These are phyloP conservation scores for Oryza rufipogon DNA, from an alignment of 176 grass and related monocot species.

Conservation along the genomic window DNA sequence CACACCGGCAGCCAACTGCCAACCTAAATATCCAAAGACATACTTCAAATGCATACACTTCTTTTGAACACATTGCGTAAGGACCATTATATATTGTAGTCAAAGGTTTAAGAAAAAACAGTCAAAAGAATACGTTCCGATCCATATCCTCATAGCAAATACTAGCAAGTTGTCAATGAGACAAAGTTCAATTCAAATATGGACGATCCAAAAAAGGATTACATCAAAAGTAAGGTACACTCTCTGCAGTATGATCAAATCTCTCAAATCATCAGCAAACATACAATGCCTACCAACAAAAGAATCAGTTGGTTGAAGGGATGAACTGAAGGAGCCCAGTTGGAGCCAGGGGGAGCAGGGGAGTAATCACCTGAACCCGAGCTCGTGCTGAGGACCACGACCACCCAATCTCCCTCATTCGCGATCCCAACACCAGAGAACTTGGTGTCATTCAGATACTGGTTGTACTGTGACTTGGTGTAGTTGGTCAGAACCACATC, in stretches of 20 bases:
- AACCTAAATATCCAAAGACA: neutral
- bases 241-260: neutral
- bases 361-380: slow-evolving; percentile 57
- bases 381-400: slow-evolving; percentile 83
- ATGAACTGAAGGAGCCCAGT: slow-evolving; percentile 38
- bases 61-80: neutral
- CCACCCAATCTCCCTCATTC: slow-evolving; percentile 85
- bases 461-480: slow-evolving; percentile 89
- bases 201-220: slow-evolving; percentile 10
- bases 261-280: slow-evolving; percentile 61
- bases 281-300: slow-evolving; percentile 56
- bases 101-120: neutral
- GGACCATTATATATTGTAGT: neutral
- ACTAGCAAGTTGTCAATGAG: neutral
- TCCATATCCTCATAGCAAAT: slow-evolving; percentile 4
- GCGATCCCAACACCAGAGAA: slow-evolving; percentile 76
- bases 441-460: slow-evolving; percentile 65
- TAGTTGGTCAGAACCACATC: slow-evolving; percentile 84
- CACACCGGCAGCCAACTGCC: neutral
- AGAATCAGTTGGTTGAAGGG: slow-evolving; percentile 38
- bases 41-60: neutral
- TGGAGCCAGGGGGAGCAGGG: slow-evolving; percentile 48
- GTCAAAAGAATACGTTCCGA: neutral
- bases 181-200: slow-evolving; percentile 31
- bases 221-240: neutral